These are phyloP conservation scores for Penicillium lagena DNA, from an alignment of 495 filamentous ascomycete species.

Conservation along the genomic window DNA sequence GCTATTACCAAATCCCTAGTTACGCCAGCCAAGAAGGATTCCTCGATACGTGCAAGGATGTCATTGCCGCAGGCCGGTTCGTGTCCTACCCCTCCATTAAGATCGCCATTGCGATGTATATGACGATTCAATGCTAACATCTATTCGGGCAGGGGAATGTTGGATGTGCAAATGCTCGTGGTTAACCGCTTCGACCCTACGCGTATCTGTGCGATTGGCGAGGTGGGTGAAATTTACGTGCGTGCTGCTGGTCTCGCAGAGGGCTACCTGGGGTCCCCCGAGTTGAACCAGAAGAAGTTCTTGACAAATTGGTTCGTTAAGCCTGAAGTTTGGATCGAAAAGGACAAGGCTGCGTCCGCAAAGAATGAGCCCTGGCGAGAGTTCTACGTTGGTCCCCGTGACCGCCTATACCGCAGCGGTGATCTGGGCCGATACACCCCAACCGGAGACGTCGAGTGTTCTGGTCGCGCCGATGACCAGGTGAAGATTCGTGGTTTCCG, in stretches of 20 bases:
- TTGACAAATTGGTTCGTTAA: slow-evolving; percentile 85
- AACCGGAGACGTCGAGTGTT: slow-evolving; percentile 67
- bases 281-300: slow-evolving; percentile 75
- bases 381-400: slow-evolving; percentile 76
- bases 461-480: slow-evolving; percentile 80
- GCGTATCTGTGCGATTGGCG: slow-evolving; percentile 70
- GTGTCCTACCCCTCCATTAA: too few relatives aligned
- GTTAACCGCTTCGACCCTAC: slow-evolving; percentile 72
- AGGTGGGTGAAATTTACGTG: slow-evolving; percentile 83
- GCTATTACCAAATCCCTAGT: slow-evolving; percentile 79
- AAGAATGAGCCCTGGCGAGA: slow-evolving; percentile 59
- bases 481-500: slow-evolving; percentile 95
- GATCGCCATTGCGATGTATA: too few relatives aligned
- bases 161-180: slow-evolving; percentile 87
- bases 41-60: slow-evolving; percentile 66
- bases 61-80: slow-evolving; percentile 69
- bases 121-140: too few relatives aligned
- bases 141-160: slow-evolving; percentile 54
- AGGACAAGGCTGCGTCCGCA: slow-evolving; percentile 44
- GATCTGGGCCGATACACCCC: slow-evolving; percentile 73
- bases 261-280: slow-evolving; percentile 68
- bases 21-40: slow-evolving; percentile 57
- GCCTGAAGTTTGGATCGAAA: slow-evolving; percentile 61
- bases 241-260: slow-evolving; percentile 86
- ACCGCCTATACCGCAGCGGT: slow-evolving; percentile 79